Percentiles rank a stretch among this genome's conserved stretches.
Evolutionary conservation across 2,329 filamentous ascomycete genomes (phyloP).

Genomic region (Monosporascus sp.): DNA sequence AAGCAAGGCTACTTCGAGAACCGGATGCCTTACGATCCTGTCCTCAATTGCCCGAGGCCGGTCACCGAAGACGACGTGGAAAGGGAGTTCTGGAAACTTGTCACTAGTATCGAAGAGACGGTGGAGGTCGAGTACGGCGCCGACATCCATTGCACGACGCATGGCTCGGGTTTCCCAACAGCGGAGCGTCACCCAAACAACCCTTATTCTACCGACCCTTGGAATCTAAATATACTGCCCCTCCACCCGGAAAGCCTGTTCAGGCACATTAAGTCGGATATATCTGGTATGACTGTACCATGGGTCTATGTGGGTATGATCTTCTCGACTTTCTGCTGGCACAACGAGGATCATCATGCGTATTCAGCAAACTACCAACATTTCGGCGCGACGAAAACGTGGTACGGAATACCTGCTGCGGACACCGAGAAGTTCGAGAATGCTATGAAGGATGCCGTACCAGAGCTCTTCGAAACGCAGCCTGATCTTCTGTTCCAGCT

Average conservation of each 20-base stretch:
- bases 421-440: constrained; percentile 93
- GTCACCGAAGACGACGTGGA: constrained; percentile 95
- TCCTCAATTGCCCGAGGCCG: constrained; percentile 72
- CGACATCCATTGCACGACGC: constrained; percentile 96
- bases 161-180: constrained; percentile 94
- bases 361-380: constrained; percentile 99
- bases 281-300: constrained; percentile 97
- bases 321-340: constrained; percentile 99
- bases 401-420: constrained; percentile 94
- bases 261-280: constrained; percentile 94
- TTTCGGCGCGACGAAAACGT: constrained; percentile 96
- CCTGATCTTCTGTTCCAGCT: constrained; percentile 94
- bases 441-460: constrained; percentile 92
- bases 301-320: constrained; percentile 99
- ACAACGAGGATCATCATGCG: constrained; percentile 96
- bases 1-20: constrained; percentile 90
- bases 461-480: constrained; percentile 94
- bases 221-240: constrained; percentile 93
- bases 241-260: constrained; percentile 90
- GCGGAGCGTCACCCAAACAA: constrained; percentile 86
- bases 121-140: constrained; percentile 98
- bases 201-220: constrained; percentile 81
- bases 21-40: constrained; percentile 82
- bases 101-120: constrained; percentile 88
- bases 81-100: constrained; percentile 92